Evolutionary conservation across 371 early-diverging fungal species (phyloP), one percentile per base, ranked within the genome.

Genomic region (Apophysomyces elegans): DNA sequence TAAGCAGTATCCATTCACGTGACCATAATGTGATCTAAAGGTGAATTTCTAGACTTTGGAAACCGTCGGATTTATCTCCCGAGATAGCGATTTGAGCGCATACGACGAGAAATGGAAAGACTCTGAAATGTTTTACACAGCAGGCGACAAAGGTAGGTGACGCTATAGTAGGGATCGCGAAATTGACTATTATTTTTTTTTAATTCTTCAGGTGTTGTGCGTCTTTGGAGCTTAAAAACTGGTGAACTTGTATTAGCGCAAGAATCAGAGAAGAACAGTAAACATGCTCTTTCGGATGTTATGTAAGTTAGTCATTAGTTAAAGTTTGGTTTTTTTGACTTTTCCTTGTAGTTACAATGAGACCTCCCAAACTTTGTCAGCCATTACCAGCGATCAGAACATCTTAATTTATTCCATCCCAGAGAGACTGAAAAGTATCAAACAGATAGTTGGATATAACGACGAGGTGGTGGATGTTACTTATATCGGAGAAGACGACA

Each of bases 401-500:
- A 84, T 98, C 58, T 63, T 93, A 39, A 88, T 95, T 69, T 94
- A 92, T 66, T 80, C 88, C 11, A 65, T 90, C 11, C 70, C 75
- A 16, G 63, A 71, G 1, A 71, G 74, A 67, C 62, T 95, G 26
- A 77, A 81, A 62, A 85, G 89, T 14, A 74, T 84, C 12, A 90
- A 90, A 66, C 95, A 96, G 74, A 87, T 97, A 69, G 92, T 95
- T 6, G 99, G 99, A 32, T 95, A 95, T 75, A 97, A 97, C 66
- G 96, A 98, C 61, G 97, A 97, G 71, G 87, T 98, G 43, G 90
- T 96, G 13, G 97, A 95, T 74, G 68, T 96, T 41, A 79, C 80
- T 0, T 93, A 91, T 61, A 75, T 94, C n/a, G 96, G 93, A 18
- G 76, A 82, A 39, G 75, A 85, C 5, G 89, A 93, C 61, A 73